Percentiles rank a stretch among this genome's conserved stretches.
phyloP scores from a whole-genome alignment of 495 filamentous ascomycete genomes.

The Penicillium ucsense region DNA sequence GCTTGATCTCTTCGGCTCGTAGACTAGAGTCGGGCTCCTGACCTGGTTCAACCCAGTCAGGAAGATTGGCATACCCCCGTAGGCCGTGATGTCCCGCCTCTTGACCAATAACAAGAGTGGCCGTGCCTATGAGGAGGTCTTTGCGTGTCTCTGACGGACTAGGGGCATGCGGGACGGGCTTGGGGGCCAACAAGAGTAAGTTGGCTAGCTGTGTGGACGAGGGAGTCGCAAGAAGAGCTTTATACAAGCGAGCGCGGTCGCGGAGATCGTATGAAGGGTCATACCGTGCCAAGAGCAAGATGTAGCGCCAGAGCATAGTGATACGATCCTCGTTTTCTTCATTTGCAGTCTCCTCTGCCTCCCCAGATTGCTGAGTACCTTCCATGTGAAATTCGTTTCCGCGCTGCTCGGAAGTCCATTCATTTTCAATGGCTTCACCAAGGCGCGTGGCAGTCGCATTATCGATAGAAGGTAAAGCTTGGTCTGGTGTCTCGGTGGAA shows the following conservation, averaged over 20 bases:
- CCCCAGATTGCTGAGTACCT: slow-evolving; percentile 10
- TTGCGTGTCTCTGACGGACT: slow-evolving; percentile 74
- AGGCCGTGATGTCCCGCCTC: slow-evolving; percentile 61
- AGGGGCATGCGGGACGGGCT: slow-evolving; percentile 79
- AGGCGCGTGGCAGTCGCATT: slow-evolving; percentile 4
- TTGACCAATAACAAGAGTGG: slow-evolving; percentile 72
- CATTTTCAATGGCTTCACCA: slow-evolving; percentile 22
- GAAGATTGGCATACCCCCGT: slow-evolving; percentile 65
- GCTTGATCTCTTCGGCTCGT: slow-evolving; percentile 42
- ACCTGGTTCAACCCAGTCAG: slow-evolving; percentile 75
- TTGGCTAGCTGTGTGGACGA: slow-evolving; percentile 74
- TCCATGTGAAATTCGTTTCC: slow-evolving; percentile 19
- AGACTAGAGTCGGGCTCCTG: slow-evolving; percentile 68
- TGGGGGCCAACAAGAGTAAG: slow-evolving; percentile 83
- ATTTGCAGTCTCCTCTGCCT: slow-evolving; percentile 12
- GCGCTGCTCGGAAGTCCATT: slow-evolving; percentile 31
- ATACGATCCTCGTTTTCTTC: slow-evolving; percentile 50
- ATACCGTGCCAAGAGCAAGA: slow-evolving; percentile 77
- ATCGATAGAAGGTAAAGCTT: not conserved
- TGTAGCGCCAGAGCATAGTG: slow-evolving; percentile 70
- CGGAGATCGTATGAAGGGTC: slow-evolving; percentile 92
- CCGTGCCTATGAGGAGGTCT: slow-evolving; percentile 67
- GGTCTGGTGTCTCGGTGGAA: slow-evolving; percentile 15
- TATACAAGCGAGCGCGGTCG: slow-evolving; percentile 81
- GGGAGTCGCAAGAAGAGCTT: slow-evolving; percentile 66